Evolutionary conservation across 441 rosid genomes (phyloP).

Genomic region (Croton laevigatus): DNA sequence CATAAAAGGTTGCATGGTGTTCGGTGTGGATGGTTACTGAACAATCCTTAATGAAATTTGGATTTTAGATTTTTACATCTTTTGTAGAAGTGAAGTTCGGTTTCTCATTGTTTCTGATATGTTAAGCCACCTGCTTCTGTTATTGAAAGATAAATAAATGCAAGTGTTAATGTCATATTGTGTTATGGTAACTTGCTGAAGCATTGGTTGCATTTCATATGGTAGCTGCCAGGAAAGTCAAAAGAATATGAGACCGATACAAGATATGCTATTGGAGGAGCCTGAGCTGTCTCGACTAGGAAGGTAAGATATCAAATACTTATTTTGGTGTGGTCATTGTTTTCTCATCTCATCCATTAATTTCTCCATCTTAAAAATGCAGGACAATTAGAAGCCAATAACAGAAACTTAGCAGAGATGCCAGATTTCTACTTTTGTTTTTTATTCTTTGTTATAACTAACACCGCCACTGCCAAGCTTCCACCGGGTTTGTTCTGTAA

Average conservation of each 20-base stretch:
- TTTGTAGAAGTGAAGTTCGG: not conserved
- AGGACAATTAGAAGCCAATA: conserved; percentile 33
- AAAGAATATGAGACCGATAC: conserved; percentile 45
- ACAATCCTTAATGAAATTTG: not conserved
- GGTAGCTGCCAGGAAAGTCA: conserved; percentile 41
- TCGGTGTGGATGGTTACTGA: not conserved
- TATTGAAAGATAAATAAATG: not conserved
- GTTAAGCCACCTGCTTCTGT: not conserved
- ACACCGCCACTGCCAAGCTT: too few species aligned
- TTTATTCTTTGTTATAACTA: not conserved
- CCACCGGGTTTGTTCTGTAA: too few species aligned
- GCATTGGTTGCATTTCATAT: not conserved
- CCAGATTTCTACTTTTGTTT: not conserved
- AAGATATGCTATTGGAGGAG: conserved; percentile 78
- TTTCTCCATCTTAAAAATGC: conserved; percentile 27
- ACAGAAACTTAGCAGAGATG: conserved; percentile 13
- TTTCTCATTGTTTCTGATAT: not conserved
- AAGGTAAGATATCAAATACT: conserved; percentile 36
- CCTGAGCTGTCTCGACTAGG: conserved; percentile 70
- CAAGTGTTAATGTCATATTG: not conserved
- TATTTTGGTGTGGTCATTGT: not conserved
- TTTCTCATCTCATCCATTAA: not conserved
- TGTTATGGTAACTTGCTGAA: not conserved
- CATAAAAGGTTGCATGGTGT: not conserved
- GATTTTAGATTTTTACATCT: not conserved